A percentile compares a stretch with the other conserved stretches of the same genome.
These are phyloP conservation scores for Astraeus odoratus DNA, from an alignment of 768 basidiomycete species.

Conservation along the genomic window DNA sequence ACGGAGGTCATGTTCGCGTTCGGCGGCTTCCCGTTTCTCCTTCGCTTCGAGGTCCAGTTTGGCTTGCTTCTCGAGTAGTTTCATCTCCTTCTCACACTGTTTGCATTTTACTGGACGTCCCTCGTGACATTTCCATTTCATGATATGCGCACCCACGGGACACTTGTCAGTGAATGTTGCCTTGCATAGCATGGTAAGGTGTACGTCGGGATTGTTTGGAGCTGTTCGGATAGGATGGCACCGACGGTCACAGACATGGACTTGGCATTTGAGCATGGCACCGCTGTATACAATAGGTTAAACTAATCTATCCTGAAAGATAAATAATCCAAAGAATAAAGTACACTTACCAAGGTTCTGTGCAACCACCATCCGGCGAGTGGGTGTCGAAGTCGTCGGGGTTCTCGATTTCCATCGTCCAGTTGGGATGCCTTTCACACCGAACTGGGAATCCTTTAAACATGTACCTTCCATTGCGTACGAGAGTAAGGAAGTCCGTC, in stretches of 20 bases:
- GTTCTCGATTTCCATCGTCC: conserved; percentile 29
- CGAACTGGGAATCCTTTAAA: conserved; percentile 53
- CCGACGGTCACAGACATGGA: conserved; percentile 51
- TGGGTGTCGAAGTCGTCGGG: conserved; percentile 44
- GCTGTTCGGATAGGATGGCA: conserved; percentile 46
- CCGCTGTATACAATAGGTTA: conserved; percentile 31
- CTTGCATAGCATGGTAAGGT: conserved; percentile 35
- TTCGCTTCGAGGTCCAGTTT: conserved; percentile 35
- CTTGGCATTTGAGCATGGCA: conserved; percentile 38
- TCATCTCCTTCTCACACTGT: conserved; percentile 41
- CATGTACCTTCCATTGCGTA: conserved; percentile 38
- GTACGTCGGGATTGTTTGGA: conserved; percentile 32
- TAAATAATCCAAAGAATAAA: background rate
- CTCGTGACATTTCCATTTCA: conserved; percentile 39
- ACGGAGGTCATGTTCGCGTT: conserved; percentile 33
- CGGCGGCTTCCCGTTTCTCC: conserved; percentile 39
- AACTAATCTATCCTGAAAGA: too few relatives aligned
- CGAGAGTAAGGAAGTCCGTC: conserved; percentile 39
- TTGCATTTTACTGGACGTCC: conserved; percentile 31
- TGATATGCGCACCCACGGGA: conserved; percentile 34
- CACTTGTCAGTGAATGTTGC: conserved; percentile 34
- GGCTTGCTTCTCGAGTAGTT: conserved; percentile 36
- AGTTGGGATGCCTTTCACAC: conserved; percentile 50
- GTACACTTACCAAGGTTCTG: conserved; percentile 45
- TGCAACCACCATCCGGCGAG: conserved; percentile 60